Base-by-base conservation (phyloP, 441 rosid species). In the Daphne laureola region DNA sequence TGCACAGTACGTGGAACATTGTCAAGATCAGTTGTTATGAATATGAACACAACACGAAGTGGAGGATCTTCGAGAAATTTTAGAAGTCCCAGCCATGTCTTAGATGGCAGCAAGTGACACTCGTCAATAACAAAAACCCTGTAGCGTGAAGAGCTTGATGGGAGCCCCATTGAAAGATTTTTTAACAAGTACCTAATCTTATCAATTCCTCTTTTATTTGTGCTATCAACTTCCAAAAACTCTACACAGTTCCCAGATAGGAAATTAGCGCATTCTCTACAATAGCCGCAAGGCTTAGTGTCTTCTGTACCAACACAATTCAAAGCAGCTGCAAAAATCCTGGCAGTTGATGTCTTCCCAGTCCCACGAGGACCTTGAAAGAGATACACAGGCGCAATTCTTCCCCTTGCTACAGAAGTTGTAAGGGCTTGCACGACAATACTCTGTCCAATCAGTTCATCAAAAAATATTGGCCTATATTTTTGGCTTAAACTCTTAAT, bases 351-450 rank as follows among this genome's bases (percentile, higher is more conserved):
- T 60, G 97, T 79, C 70, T 93, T 93, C 31, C 99, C 99, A 12
- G 96, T 90, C 47, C 99, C 99, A 1, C 99, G 87, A 2, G 97
- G 96, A 45, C 99, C 99, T 51, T 90, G 99, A 67, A 93, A 93
- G 57, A 93, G 87, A 79, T 93, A 93, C 56, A 90, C 81, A 40
- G 93, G 95, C 53, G 97, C 95, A 46, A 93, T 81, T 78, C 91
- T 87, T 63, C 84, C 82, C 69, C 87, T 79, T 46, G 78, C 72
- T 44, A 85, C 70, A 51, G 99, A 87, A 72, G 74, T 93, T 53
- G 54, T 67, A 54, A 93, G 81, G 12, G 99, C 87, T 3, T 93
- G 97, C 67, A 83, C 96, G 65, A 80, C 96, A 62, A 85, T 79
- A 67, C 63, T 90, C 76, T 93, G 99, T 54, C 99, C 99, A 63